Evolutionary conservation across 306 rosid species (phyloP).

Genomic region (Cucumis cinereus): DNA sequence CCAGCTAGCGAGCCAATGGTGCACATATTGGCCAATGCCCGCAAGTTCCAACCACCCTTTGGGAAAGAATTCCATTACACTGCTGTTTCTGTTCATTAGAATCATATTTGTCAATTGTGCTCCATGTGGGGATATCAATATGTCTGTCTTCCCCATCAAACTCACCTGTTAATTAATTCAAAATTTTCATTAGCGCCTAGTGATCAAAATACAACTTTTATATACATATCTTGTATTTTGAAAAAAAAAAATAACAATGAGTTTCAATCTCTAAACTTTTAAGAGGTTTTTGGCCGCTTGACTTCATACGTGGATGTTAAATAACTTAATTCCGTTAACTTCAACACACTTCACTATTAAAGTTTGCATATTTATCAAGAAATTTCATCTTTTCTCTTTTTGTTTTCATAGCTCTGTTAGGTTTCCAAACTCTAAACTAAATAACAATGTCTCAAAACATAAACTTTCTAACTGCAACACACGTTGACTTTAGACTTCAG

Average conservation of each 20-base stretch:
- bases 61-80: slow-evolving; percentile 65
- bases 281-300: accelerated
- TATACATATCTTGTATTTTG: background rate
- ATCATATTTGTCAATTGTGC: slow-evolving; percentile 60
- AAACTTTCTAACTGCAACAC: too few relatives aligned
- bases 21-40: slow-evolving; percentile 55
- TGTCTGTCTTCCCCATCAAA: slow-evolving; percentile 49
- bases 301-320: too few relatives aligned
- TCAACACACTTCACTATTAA: too few relatives aligned
- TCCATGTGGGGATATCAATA: slow-evolving; percentile 52
- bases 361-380: too few relatives aligned
- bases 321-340: too few relatives aligned
- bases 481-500: too few relatives aligned
- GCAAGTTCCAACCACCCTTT: slow-evolving; percentile 58
- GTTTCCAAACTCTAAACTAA: too few relatives aligned
- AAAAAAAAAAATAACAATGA: background rate
- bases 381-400: too few relatives aligned
- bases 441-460: too few relatives aligned
- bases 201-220: background rate
- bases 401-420: too few relatives aligned
- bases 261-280: too few relatives aligned
- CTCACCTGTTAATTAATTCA: slow-evolving; percentile 24
- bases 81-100: slow-evolving; percentile 54
- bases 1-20: slow-evolving; percentile 57
- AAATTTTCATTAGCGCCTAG: background rate